Base-by-base conservation (phyloP, 1,139 yeast species). In the Saccharomyces pastorianus region DNA sequence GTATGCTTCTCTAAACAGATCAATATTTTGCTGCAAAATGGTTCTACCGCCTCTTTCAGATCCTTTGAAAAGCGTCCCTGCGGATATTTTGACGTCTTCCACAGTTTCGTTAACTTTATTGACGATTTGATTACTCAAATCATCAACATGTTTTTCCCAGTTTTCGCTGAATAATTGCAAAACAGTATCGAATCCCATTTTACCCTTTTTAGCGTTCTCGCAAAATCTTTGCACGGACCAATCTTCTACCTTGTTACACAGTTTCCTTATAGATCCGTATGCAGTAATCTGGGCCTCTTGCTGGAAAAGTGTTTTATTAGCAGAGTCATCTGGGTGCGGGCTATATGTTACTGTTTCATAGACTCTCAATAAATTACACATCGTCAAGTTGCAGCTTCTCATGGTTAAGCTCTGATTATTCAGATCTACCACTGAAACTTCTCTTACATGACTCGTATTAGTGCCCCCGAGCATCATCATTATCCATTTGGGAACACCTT, bases 181-280 rank as follows among this genome's bases (percentile, higher is more conserved):
- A 5, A 91, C 96, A 4, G 81, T 72, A 61, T 91, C 97, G 65
- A 91, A 90, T 0, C 96, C 98, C 46, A 73, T 64, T 61, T 82
- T 84, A 25, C 98, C 98, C 57, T 80, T 80, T 54, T 73, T 73
- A 7, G 97, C 96, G 69, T 91, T 91, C 66, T 87, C 95, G 42
- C 85, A 83, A 71, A 91, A 91, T 67, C 96, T 76, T 64, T 88
- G 89, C 5, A 88, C 85, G 0, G 91, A 83, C 96, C 96, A 91
- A 51, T 88, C 93, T 69, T 91, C 98, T 56, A 91, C 75, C 71
- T 86, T 85, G 66, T 83, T 87, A 70, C 96, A 86, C 3, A 90
- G 13, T 91, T 98, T 34, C 13, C 50, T 47, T 1, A 51, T 38
- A 2, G 53, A 44, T 6, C 50, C 53, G n/a, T 41, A 51, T 34